Evolutionary conservation across 1,284 basidiomycete genomes (phyloP).

Genomic region (Taiwanofungus camphoratus): DNA sequence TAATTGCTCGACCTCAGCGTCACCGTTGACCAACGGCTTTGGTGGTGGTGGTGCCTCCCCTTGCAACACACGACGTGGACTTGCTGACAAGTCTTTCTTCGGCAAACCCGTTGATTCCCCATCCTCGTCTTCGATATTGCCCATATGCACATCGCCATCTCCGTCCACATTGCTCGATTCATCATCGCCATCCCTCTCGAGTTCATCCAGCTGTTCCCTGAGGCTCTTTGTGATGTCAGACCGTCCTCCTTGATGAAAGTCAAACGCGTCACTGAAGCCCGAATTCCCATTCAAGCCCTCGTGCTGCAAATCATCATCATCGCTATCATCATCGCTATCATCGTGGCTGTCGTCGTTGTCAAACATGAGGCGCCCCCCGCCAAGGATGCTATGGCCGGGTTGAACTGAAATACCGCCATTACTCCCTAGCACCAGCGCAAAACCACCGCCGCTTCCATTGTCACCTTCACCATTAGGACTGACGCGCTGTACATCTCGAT

Average conservation of each 20-base stretch:
- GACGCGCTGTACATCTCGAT: constrained; percentile 33
- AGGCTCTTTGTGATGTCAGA: constrained; percentile 50
- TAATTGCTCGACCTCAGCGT: constrained; percentile 38
- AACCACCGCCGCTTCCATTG: constrained; percentile 12
- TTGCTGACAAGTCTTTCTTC: neutral
- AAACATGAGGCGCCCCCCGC: constrained; percentile 24
- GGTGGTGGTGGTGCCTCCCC: constrained; percentile 44
- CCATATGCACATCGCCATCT: constrained; percentile 12
- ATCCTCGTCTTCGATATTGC: constrained; percentile 9
- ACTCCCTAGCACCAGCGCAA: constrained; percentile 39
- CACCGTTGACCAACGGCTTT: constrained; percentile 39
- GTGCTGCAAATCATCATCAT: constrained; percentile 39
- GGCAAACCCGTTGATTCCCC: neutral
- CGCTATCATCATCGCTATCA: constrained; percentile 53
- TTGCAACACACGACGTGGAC: constrained; percentile 19
- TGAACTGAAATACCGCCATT: constrained; percentile 55
- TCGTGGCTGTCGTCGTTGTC: constrained; percentile 37
- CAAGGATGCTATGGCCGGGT: constrained; percentile 43
- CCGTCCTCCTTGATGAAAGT: constrained; percentile 25
- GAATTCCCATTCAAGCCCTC: constrained; percentile 33
- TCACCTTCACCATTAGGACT: neutral
- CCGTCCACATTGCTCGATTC: constrained; percentile 22
- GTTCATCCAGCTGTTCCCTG: constrained; percentile 55
- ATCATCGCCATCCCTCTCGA: constrained; percentile 37
- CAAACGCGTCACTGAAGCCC: constrained; percentile 44